phyloP scores from a whole-genome alignment of 2,329 filamentous ascomycete genomes.

The Colletotrichum simmondsii region DNA sequence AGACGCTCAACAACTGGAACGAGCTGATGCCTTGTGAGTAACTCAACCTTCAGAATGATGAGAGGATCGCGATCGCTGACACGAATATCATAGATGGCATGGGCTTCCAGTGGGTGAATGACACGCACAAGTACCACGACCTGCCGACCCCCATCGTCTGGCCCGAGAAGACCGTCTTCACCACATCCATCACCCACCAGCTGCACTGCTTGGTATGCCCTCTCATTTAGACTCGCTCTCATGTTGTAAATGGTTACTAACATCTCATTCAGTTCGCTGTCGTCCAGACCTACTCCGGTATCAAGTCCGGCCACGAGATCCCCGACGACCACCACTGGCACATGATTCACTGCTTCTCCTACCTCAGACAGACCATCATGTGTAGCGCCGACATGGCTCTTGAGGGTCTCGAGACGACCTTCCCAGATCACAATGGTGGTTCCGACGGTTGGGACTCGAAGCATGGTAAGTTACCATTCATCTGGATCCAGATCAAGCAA shows the following conservation, averaged over 20 bases:
- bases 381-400: conserved; percentile 57
- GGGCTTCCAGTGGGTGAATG: conserved; percentile 51
- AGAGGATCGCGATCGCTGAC: neutral
- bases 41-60: neutral
- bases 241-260: neutral
- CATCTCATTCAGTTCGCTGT: conserved; percentile 46
- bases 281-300: conserved; percentile 55
- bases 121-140: conserved; percentile 48
- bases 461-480: conserved; percentile 46
- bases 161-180: conserved; percentile 50
- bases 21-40: conserved; percentile 48
- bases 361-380: conserved; percentile 58
- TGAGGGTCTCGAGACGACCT: conserved; percentile 58
- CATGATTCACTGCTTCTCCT: conserved; percentile 61
- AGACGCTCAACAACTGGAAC: conserved; percentile 49
- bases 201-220: conserved; percentile 52
- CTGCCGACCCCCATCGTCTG: conserved; percentile 49
- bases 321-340: conserved; percentile 58
- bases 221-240: neutral
- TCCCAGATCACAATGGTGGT: conserved; percentile 57
- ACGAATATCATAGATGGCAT: conserved; percentile 42
- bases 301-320: conserved; percentile 50
- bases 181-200: conserved; percentile 56
- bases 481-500: neutral
- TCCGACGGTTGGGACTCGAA: conserved; percentile 59